Base-by-base conservation (phyloP, 441 rosid species). In the Viola pubescens region DNA sequence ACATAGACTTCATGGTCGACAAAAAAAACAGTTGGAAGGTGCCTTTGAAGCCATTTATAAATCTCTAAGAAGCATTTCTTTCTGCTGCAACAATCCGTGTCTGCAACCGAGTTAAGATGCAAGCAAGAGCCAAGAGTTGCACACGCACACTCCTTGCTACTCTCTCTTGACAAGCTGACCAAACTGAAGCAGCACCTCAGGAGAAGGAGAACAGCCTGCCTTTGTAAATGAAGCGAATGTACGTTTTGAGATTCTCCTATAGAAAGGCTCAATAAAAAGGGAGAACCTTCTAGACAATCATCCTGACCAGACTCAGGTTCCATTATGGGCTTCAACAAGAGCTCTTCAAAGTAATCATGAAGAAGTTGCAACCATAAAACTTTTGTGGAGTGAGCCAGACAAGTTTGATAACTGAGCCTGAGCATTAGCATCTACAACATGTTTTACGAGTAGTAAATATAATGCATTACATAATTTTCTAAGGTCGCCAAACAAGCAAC, bases 331-430 rank as follows among this genome's bases (percentile, higher is more conserved):
- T 70, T 76, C 54, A 61, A 69, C 62, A 87, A 72, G 64, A 81
- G 67, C 14, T 80, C 91, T 63, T 81, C 73, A 70, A 78, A 87
- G 73, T 82, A 79, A 47, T 51, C 62, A 60, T 77, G 85, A 65
- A 92, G 74, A 79, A 78, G 81, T 68, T 83, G 83, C 87, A 89
- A 71, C 96, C 97, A 89, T 55, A 81, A 79, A 67, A 63, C 56
- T 54, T 74, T 75, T 56, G 69, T 68, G 48, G 77, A 56, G 71
- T 68, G 52, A 58, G 76, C 75, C 44, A 77, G 56, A 55, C 64
- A 56, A 57, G 71, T 75, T 70, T 63, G 79, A 68, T 68, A 73
- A 77, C 89, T 84, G 58, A 92, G 81, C 76, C 88, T 84, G 66
- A 78, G 75, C 92, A 89, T 81, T 62, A 89, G 63, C 77, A 83